A percentile compares a stretch with the other conserved stretches of the same genome.
These are phyloP conservation scores for Kuraishia hungarica DNA, from an alignment of 805 yeast species.

Conservation along the genomic window DNA sequence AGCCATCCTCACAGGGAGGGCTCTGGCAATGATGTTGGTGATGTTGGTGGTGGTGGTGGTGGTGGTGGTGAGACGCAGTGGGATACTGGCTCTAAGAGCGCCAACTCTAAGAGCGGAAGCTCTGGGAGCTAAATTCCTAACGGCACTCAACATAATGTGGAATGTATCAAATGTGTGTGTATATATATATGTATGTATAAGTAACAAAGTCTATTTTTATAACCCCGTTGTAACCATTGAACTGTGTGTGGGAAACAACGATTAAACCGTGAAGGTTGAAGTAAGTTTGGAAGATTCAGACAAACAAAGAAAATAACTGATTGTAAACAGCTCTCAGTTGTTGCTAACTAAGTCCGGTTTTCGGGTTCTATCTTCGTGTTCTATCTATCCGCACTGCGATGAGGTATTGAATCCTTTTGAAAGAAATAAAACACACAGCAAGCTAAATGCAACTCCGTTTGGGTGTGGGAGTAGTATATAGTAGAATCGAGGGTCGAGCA, in stretches of 20 bases:
- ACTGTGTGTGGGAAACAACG: background rate
- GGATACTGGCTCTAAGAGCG: background rate
- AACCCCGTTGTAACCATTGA: background rate
- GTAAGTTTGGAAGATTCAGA: no score
- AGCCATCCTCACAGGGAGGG: conserved; percentile 19
- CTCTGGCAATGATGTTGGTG: no score
- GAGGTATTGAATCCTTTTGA: background rate
- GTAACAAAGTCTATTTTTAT: background rate
- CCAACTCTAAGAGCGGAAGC: background rate
- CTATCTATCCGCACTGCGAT: background rate
- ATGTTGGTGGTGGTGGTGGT: background rate
- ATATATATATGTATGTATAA: background rate
- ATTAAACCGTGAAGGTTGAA: background rate
- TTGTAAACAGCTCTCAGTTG: background rate
- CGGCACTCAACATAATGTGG: conserved; percentile 1
- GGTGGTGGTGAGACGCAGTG: background rate
- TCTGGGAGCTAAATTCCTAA: conserved; percentile 1
- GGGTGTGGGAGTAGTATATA: no score
- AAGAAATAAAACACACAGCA: background rate
- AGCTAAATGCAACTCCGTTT: background rate
- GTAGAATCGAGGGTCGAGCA: background rate
- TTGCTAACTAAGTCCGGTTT: background rate
- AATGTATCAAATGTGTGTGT: no score
- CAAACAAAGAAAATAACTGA: no score
- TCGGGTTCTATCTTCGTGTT: background rate